Evolutionary conservation across 768 basidiomycete genomes (phyloP), one percentile per base, ranked within the genome.

Genomic region (Lactarius vividus): DNA sequence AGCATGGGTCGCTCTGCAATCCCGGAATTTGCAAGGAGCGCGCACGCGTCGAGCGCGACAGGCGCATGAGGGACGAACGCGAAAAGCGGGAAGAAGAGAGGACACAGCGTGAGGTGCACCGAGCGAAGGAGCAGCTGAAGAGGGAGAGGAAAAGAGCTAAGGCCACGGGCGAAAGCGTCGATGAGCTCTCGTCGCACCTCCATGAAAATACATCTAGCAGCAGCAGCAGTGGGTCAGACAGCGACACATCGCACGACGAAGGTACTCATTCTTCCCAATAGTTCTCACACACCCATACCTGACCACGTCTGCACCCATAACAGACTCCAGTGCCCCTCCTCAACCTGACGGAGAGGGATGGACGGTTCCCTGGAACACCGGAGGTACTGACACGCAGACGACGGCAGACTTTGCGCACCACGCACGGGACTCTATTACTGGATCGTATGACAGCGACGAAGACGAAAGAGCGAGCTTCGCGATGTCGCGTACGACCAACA

Each of bases 1-100:
- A 40, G 10, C 69, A 70, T 16, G 69, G 69, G 9, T 13, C 57
- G 28, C n/a, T 53, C 53, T 70, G 69, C 61, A 59, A 2, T 33
- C 52, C 46, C 4, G 63, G 63, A 0, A 64, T 70, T 9, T 70
- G 69, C 66, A 29, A 57, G 44, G 63, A 18, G 39, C 46, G 35
- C 6, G 59, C 33, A 28, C 26, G 8, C 3, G 1, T 54, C 16
- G 60, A 68, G 23, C 16, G n/a, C 2, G 60, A 58, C 10, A 11
- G 18, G 10, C 59, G 67, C 16, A 10, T 6, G 28, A n/a, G 15
- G 57, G 28, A 23, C 15, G 62, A 64, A 54, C 29, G 18, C 16
- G 35, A 58, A 28, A 29, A 55, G 53, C n/a, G 69, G n/a, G 40
- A 33, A 7, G 37, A 59, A 44, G 44, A 56, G 18, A 61, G 16